Base-by-base conservation (phyloP, 1,139 yeast species). In the Groenewaldozyma sp. region DNA sequence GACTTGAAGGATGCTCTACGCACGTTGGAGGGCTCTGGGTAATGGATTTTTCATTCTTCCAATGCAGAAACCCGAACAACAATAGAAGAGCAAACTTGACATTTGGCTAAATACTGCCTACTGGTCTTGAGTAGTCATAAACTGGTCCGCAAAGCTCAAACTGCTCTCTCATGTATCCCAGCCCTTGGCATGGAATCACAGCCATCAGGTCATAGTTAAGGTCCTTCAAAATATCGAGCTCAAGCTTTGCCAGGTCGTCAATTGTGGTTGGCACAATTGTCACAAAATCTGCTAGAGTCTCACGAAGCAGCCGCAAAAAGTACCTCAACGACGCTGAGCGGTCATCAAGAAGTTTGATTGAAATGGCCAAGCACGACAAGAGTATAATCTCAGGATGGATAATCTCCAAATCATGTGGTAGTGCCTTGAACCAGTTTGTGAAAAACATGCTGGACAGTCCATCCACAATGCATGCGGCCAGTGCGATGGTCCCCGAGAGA, bases 1-100 rank as follows among this genome's bases (percentile, higher is more conserved):
- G 76, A 68, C 48, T 64, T 83, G 55, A 79, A 80, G 57, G 87
- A 82, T 46, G 75, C 74, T 2, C 59, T 80, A 17, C 34, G 38
- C n/a, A n/a, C n/a, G n/a, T n/a, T n/a, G n/a, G n/a, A n/a, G n/a
- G n/a, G n/a, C n/a, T n/a, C n/a, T n/a, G n/a, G n/a, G n/a, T n/a
- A n/a, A n/a, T n/a, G n/a, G n/a, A n/a, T n/a, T n/a, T n/a, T n/a
- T n/a, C n/a, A n/a, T n/a, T n/a, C n/a, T n/a, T n/a, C n/a, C n/a
- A n/a, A n/a, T n/a, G n/a, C n/a, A n/a, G n/a, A n/a, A n/a, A n/a
- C n/a, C n/a, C n/a, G n/a, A n/a, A n/a, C n/a, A n/a, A n/a, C n/a
- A n/a, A n/a, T n/a, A n/a, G n/a, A n/a, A n/a, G n/a, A n/a, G n/a
- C n/a, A n/a, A n/a, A n/a, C n/a, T n/a, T n/a, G n/a, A n/a, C n/a